phyloP scores from a whole-genome alignment of 371 early-diverging fungal species.

The Lichtheimia ramosa region DNA sequence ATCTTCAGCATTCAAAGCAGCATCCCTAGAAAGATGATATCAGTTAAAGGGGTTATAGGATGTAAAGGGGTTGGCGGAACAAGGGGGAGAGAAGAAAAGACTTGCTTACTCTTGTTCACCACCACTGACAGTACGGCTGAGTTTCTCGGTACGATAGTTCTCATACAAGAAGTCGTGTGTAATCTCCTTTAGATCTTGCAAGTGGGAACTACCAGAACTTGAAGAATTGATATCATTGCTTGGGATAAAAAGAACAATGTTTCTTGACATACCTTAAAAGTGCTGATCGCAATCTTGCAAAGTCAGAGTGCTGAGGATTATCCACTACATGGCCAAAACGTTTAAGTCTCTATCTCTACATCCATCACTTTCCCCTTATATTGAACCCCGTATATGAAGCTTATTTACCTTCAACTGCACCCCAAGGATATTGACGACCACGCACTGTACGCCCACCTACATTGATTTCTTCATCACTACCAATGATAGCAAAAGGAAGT shows the following conservation, averaged over 20 bases:
- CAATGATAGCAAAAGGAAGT: constrained; percentile 96
- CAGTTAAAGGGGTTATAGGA: neutral
- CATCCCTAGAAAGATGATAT: constrained; percentile 21
- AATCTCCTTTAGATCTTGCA: constrained; percentile 90
- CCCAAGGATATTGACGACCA: constrained; percentile 99
- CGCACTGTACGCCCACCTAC: constrained; percentile 78
- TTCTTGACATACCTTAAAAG: constrained; percentile 64
- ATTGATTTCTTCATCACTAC: constrained; percentile 89
- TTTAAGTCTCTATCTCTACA: constrained; percentile 18
- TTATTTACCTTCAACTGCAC: constrained; percentile 81
- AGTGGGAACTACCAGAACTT: constrained; percentile 69
- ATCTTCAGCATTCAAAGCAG: constrained; percentile 48
- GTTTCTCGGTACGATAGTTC: constrained; percentile 90
- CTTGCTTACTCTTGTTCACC: constrained; percentile 24
- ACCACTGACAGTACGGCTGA: constrained; percentile 65
- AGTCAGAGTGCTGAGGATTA: constrained; percentile 94
- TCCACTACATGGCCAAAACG: constrained; percentile 45
- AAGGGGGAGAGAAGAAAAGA: neutral
- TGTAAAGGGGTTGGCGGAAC: neutral
- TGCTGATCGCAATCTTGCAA: constrained; percentile 92
- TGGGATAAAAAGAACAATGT: neutral
- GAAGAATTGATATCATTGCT: constrained; percentile 5
- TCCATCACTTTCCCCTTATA: constrained; percentile 93
- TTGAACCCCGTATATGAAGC: neutral
- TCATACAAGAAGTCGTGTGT: constrained; percentile 87